Evolutionary conservation across 352 stramenopile genomes (phyloP), one percentile per base, ranked within the genome.

Genomic region (Phytophthora sojae): DNA sequence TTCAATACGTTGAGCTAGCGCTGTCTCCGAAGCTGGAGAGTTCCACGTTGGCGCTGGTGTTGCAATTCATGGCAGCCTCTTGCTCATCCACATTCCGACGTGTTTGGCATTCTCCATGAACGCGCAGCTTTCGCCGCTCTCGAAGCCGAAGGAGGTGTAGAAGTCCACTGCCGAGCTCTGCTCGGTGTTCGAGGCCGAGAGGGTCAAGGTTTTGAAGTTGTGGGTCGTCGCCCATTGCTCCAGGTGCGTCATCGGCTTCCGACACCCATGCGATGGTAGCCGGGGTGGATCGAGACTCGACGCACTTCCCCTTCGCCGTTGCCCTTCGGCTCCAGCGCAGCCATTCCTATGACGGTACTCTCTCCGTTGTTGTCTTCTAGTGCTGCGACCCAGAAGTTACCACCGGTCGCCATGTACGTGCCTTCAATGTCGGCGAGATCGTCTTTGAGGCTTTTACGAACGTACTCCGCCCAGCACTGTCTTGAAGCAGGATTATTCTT

Each of bases 371-470:
- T 56, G 23, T 73, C 54, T 56, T 73, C 35, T 0, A 76, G 12
- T 17, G 63, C 72, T 3, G 71, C 75, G 8, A 86, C 79, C 79
- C 79, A 86, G 64, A 86, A 86, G 60, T 81, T 80, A n/a, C 79
- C 79, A 0, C 79, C 79, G 2, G 67, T 30, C 1, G 17, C 32
- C 15, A 83, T 75, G 72, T 83, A 86, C 26, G 63, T 71, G 50
- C 60, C 53, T 23, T 80, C 29, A 17, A 86, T 65, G 51, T 83
- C 60, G 3, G 62, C 69, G 14, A 86, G 53, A 52, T 86, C 79
- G 21, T 19, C 57, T 50, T 81, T 63, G 45, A 83, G 58, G 21
- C 64, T 74, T 26, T 74, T 67, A 42, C 64, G 47, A 29, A 84
- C 67, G 58, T 86, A 83, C 21, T 71, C 44, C 9, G 67, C 55